Evolutionary conservation across 1,284 basidiomycete species (phyloP), one percentile per base, ranked within the genome.

Genomic region (Sanghuangporus weigelae): DNA sequence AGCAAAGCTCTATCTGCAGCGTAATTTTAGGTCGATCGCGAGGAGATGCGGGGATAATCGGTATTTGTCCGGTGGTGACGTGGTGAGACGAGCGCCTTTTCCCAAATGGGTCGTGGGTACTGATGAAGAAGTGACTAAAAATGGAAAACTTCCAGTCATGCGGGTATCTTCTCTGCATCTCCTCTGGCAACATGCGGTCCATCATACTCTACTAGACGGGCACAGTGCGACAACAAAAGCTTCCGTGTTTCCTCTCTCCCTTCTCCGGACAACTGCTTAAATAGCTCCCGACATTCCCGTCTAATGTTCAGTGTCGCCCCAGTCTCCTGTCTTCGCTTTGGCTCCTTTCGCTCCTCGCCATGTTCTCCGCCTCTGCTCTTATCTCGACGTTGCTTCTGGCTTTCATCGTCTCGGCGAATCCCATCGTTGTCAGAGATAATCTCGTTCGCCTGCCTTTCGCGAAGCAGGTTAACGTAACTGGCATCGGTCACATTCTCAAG

Each of bases 391-490:
- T 76, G 21, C 72, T 82, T 57, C 72, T 84, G 57, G 78, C 83
- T 39, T 72, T 82, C 42, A 68, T 73, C n/a, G 81, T 82, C 39
- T 75, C 74, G 53, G 81, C 80, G 56, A 78, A 77, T 57, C 80
- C 83, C 0, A 70, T 81, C 55, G 72, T 79, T 42, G 70, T 81
- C 46, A 74, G 75, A 59, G 70, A 76, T 57, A 70, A 76, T 16
- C 64, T 67, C 16, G 72, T 85, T 57, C 79, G 76, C 5, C 70
- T 86, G 10, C 74, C 81, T 14, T 69, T 87, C 54, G 77, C 82
- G 21, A 79, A 80, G 69, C 74, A 76, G 61, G 69, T 85, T 69
- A 85, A 85, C 67, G 63, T 76, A 61, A 81, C 75, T 3, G 80
- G 81, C 63, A 64, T 74, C 5, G 71, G 73, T 60, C 79, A 79